Evolutionary conservation across 129 eudicot species (phyloP), one percentile per base, ranked within the genome.

Genomic region (Dittrichia graveolens): DNA sequence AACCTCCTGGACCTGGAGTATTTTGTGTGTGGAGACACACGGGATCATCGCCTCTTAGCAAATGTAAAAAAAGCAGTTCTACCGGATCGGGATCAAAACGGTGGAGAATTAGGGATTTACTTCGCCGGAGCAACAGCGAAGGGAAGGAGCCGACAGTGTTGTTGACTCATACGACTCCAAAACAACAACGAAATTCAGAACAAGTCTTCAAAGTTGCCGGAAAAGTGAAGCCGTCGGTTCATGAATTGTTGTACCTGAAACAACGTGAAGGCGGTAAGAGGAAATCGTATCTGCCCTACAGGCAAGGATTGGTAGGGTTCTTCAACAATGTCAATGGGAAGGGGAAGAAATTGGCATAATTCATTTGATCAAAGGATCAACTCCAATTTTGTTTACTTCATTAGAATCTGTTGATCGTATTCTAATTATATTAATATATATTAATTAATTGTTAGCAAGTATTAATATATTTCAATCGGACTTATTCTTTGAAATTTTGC

Each of bases 1-100:
- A 81, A 70, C 70, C 86, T 13, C 56, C 83, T 3, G 84, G 85
- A 15, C 56, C 83, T 3, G 84, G 85, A 15, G 56, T 79, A 8
- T 89, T 79, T 74, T 89, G 96, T 49, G 82, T 86, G 0, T 89
- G 91, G 91, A 80, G 73, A 75, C 79, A 83, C 7, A 85, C 44
- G 15, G 43, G 69, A 11, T 61, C 87, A 35, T 77, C 81, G 19
- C 64, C 82, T 0, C 80, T 87, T 44, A 66, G 50, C 14, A 71
- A 47, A 63, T 82, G 96, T 62, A 87, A 79, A 45, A 90, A 90
- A 69, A 90, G 95, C 82, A 81, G 82, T 54, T 90, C 96, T 0
- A 90, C 96, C 4, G 96, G 96, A 76, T 87, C 89, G 10, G 79
- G 54, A 53, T 83, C 94, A 16, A 90, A 79, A 81, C 80, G 89